Evolutionary conservation across 371 early-diverging fungal genomes (phyloP).

Genomic region (Actinomucor elegans): DNA sequence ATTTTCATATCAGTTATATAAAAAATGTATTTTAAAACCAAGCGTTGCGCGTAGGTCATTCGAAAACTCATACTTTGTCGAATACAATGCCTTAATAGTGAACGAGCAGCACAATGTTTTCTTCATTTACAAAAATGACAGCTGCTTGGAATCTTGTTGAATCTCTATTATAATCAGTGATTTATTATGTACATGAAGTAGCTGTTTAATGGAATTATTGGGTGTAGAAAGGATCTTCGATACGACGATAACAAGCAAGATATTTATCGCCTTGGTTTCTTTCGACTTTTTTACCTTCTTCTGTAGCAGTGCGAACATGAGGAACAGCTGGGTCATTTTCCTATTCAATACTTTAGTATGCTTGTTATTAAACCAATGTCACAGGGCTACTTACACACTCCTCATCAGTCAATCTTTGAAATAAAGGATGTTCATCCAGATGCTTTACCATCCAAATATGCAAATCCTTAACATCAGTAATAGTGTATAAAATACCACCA

Average conservation of each 20-base stretch:
- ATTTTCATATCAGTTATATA: too few relatives aligned
- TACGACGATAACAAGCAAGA: slow-evolving; percentile 87
- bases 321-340: slow-evolving; percentile 84
- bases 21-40: too few relatives aligned
- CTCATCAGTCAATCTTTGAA: slow-evolving; percentile 82
- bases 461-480: slow-evolving; percentile 93
- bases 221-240: slow-evolving; percentile 56
- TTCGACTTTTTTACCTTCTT: slow-evolving; percentile 97
- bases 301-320: slow-evolving; percentile 85
- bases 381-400: slow-evolving; percentile 68
- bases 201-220: slow-evolving; percentile 4
- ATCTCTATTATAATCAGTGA: too few relatives aligned
- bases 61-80: too few relatives aligned
- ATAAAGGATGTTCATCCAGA: slow-evolving; percentile 91
- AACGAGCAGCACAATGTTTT: too few relatives aligned
- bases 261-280: slow-evolving; percentile 94
- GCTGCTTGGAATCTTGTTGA: too few relatives aligned
- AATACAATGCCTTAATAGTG: too few relatives aligned
- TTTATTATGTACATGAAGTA: slow-evolving; percentile 2
- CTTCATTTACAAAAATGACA: too few relatives aligned
- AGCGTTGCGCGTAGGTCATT: too few relatives aligned
- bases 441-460: slow-evolving; percentile 97
- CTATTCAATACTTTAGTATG: too few relatives aligned
- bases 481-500: slow-evolving; percentile 95
- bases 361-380: too few relatives aligned